Evolutionary conservation across 2,329 filamentous ascomycete genomes (phyloP).

Genomic region (Trichoderma endophyticum): DNA sequence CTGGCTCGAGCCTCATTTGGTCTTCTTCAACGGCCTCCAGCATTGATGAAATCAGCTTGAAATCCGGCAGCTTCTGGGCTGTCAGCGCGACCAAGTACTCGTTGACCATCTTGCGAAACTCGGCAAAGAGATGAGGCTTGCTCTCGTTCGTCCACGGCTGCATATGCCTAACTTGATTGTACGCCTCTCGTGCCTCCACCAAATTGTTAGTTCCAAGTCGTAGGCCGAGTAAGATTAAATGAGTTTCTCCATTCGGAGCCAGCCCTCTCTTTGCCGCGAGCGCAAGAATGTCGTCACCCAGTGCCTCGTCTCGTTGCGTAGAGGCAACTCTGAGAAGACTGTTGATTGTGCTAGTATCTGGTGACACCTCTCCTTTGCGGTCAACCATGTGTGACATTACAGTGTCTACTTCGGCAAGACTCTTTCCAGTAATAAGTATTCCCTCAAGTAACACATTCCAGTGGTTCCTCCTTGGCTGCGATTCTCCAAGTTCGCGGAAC

Average conservation of each 20-base stretch:
- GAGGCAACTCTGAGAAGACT: constrained; percentile 69
- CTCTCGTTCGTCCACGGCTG: constrained; percentile 39
- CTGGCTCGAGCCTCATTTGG: constrained; percentile 65
- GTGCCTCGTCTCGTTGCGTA: constrained; percentile 63
- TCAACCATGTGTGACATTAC: constrained; percentile 73
- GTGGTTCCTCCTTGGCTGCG: constrained; percentile 48
- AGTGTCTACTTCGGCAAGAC: constrained; percentile 46
- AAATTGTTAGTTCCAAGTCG: constrained; percentile 71
- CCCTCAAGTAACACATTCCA: constrained; percentile 77
- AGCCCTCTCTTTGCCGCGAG: constrained; percentile 65
- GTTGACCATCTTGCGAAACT: constrained; percentile 65
- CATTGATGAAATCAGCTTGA: constrained; percentile 69
- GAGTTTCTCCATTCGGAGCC: constrained; percentile 65
- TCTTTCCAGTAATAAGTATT: constrained; percentile 64
- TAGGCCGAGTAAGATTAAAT: constrained; percentile 72
- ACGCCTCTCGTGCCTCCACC: constrained; percentile 64
- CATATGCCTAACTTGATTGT: constrained; percentile 42
- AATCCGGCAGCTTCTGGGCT: constrained; percentile 55
- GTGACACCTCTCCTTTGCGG: constrained; percentile 47
- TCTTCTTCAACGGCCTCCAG: constrained; percentile 70
- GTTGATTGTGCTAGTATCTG: constrained; percentile 74
- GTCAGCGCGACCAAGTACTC: constrained; percentile 69
- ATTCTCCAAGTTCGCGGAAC: constrained; percentile 52
- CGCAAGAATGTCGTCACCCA: constrained; percentile 69
- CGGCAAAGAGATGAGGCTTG: constrained; percentile 43